phyloP scores from a whole-genome alignment of 2,329 filamentous ascomycete genomes.

The Diaporthe amygdali region DNA sequence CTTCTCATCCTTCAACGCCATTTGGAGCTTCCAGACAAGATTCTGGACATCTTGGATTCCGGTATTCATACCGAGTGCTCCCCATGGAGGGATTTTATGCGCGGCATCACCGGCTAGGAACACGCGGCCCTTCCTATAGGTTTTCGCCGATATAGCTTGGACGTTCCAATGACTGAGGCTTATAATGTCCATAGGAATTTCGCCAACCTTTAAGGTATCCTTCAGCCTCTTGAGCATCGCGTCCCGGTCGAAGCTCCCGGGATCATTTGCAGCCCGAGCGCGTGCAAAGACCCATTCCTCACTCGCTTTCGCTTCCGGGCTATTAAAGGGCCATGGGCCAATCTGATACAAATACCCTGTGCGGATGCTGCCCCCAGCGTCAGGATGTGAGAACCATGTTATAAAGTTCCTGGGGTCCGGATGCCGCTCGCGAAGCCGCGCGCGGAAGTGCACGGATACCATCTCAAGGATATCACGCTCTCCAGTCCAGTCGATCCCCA shows the following conservation, averaged over 20 bases:
- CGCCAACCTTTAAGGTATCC: conserved; percentile 34
- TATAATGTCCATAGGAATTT: conserved; percentile 35
- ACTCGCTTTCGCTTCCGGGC: conserved; percentile 24
- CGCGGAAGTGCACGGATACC: conserved; percentile 38
- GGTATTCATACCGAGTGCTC: conserved; percentile 42
- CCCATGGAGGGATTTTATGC: conserved; percentile 41
- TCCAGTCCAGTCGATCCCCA: conserved; percentile 37
- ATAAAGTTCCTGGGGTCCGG: conserved; percentile 37
- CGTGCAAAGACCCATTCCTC: conserved; percentile 40
- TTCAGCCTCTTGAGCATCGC: conserved; percentile 33
- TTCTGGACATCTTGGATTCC: conserved; percentile 43
- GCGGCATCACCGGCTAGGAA: conserved; percentile 44
- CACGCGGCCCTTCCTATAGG: conserved; percentile 33
- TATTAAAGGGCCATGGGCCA: conserved; percentile 35
- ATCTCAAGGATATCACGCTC: conserved; percentile 38
- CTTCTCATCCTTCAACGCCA: conserved; percentile 30
- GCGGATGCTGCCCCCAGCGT: conserved; percentile 36
- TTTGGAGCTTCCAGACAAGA: conserved; percentile 42
- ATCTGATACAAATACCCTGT: conserved; percentile 41
- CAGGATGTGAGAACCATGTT: conserved; percentile 40
- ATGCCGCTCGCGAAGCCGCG: conserved; percentile 33
- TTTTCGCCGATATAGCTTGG: conserved; percentile 33
- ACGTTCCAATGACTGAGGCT: conserved; percentile 39
- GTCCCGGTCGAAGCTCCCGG: conserved; percentile 25
- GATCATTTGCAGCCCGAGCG: conserved; percentile 29